Evolutionary conservation across 1,284 basidiomycete genomes (phyloP).

Genomic region (Boletus smithii): DNA sequence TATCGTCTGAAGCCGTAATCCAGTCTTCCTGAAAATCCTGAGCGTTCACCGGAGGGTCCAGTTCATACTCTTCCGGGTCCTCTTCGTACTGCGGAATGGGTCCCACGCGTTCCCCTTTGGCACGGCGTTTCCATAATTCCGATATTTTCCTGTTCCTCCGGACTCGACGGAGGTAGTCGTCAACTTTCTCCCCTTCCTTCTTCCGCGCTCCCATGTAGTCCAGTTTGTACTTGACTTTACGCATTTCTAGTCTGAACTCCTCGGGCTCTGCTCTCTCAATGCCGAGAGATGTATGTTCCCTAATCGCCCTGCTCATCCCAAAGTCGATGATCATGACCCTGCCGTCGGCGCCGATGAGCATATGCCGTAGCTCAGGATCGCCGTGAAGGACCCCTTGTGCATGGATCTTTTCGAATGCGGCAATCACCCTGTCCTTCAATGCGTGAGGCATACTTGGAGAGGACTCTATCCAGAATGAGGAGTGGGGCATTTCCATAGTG

Average conservation of each 20-base stretch:
- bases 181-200: slow-evolving; percentile 31
- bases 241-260: slow-evolving; percentile 51
- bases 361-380: slow-evolving; percentile 48
- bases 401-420: slow-evolving; percentile 49
- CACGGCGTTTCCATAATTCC: slow-evolving; percentile 32
- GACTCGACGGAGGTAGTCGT: slow-evolving; percentile 29
- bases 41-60: slow-evolving; percentile 31
- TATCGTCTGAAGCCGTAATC: slow-evolving; percentile 30
- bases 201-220: slow-evolving; percentile 33
- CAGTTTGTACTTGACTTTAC: slow-evolving; percentile 53
- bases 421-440: slow-evolving; percentile 47
- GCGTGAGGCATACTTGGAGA: slow-evolving; percentile 48
- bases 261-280: slow-evolving; percentile 37
- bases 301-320: slow-evolving; percentile 42
- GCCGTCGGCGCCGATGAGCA: slow-evolving; percentile 56
- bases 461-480: slow-evolving; percentile 55
- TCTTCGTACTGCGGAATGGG: slow-evolving; percentile 35
- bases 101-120: slow-evolving; percentile 33
- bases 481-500: slow-evolving; percentile 52
- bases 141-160: slow-evolving; percentile 28
- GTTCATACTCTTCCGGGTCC: slow-evolving; percentile 31
- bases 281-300: slow-evolving; percentile 37
- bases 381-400: slow-evolving; percentile 49
- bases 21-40: slow-evolving; percentile 36
- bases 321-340: slow-evolving; percentile 58